Percentiles rank a stretch among this genome's conserved stretches.
phyloP scores from a whole-genome alignment of 2,329 filamentous ascomycete genomes.

The Coniochaeta pulveracea region DNA sequence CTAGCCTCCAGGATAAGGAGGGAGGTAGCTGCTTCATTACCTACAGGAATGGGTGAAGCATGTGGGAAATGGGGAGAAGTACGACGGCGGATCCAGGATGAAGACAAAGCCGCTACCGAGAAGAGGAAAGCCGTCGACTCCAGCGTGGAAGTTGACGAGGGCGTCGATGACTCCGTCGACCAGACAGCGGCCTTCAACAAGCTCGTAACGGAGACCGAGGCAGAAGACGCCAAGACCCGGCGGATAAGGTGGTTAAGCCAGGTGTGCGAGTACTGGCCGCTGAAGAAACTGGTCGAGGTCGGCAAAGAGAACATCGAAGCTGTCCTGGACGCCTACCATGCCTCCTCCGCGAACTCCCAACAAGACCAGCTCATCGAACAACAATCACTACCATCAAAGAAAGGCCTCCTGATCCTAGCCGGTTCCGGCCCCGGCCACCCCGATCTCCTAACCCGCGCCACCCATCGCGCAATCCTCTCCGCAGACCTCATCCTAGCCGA shows the following conservation, averaged over 20 bases:
- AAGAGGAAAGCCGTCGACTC: conserved; percentile 23
- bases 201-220: conserved; percentile 63
- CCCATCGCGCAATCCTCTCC: conserved; percentile 61
- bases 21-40: conserved; percentile 74
- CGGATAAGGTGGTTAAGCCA: conserved; percentile 90
- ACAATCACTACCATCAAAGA: conserved; percentile 11
- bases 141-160: conserved; percentile 23
- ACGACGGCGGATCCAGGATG: conserved; percentile 59
- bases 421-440: conserved; percentile 90
- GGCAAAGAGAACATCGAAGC: conserved; percentile 67
- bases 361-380: no score
- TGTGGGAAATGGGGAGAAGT: conserved; percentile 68
- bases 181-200: conserved; percentile 79
- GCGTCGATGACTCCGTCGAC: conserved; percentile 50
- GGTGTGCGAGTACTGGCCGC: conserved; percentile 97
- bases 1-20: conserved; percentile 79
- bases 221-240: conserved; percentile 62
- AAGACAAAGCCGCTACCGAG: conserved; percentile 39
- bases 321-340: conserved; percentile 63
- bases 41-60: conserved; percentile 61
- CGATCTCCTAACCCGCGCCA: conserved; percentile 76
- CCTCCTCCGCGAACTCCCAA: conserved; percentile 9
- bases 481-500: conserved; percentile 77
- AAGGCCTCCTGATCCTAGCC: conserved; percentile 72
- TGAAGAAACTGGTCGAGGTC: conserved; percentile 69